Evolutionary conservation across 768 basidiomycete genomes (phyloP).

Genomic region (Suillus ampliporus): DNA sequence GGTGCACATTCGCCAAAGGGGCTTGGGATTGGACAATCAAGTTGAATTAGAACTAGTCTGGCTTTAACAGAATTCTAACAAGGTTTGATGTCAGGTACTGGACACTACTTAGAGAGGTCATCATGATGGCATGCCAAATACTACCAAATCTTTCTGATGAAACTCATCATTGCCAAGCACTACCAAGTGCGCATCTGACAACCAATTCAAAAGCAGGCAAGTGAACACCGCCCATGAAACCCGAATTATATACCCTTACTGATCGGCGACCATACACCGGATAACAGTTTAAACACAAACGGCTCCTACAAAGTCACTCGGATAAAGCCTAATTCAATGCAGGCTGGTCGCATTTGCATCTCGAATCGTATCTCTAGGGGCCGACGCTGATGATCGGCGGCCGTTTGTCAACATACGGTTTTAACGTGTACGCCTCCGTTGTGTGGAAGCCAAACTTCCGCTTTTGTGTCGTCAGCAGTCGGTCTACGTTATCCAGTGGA

Average conservation of each 20-base stretch:
- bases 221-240: neutral
- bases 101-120: neutral
- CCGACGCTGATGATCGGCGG: neutral
- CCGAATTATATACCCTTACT: neutral
- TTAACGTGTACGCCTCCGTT: neutral
- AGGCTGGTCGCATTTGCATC: neutral
- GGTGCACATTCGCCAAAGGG: neutral
- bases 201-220: neutral
- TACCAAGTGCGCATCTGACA: neutral
- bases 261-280: too few species aligned
- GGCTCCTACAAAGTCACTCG: neutral
- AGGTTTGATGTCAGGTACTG: constrained; percentile 1
- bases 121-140: neutral
- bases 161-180: neutral
- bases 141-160: neutral
- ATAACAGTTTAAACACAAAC: too few species aligned
- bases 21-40: neutral
- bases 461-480: constrained; percentile 1
- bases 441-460: neutral
- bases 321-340: constrained; percentile 4
- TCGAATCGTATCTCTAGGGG: neutral
- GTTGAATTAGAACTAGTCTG: neutral
- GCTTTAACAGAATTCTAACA: constrained; percentile 1
- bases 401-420: constrained; percentile 1
- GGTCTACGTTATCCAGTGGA: neutral